Evolutionary conservation across 441 rosid genomes (phyloP).

Genomic region (Populus hybrid): DNA sequence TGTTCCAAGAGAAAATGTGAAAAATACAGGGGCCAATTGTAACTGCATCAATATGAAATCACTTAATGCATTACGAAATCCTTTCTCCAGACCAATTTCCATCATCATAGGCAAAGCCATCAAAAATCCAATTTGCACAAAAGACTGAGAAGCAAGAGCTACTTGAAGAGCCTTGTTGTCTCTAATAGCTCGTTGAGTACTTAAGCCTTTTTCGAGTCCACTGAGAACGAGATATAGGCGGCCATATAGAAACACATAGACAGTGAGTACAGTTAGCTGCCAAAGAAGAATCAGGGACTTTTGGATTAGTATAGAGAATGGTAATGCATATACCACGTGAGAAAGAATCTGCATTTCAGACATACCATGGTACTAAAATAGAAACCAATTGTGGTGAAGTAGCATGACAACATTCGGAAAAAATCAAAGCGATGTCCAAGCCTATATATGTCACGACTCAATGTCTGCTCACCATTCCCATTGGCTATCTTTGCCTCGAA

Average conservation of each 20-base stretch:
- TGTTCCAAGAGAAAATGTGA: conserved; percentile 84
- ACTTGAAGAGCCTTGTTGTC: conserved; percentile 93
- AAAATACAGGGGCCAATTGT: no score
- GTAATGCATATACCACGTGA: not conserved
- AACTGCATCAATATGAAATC: no score
- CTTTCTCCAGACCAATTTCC: no score
- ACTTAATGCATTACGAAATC: no score
- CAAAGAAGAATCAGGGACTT: conserved; percentile 23
- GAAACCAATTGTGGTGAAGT: conserved; percentile 87
- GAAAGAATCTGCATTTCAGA: not conserved
- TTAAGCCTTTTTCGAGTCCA: conserved; percentile 89
- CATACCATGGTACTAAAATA: conserved; percentile 83
- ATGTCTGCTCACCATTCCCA: conserved; percentile 94
- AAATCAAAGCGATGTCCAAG: conserved; percentile 97
- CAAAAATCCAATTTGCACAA: conserved; percentile 93
- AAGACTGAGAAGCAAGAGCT: conserved; percentile 98
- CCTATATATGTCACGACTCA: conserved; percentile 82
- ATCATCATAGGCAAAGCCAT: conserved; percentile 52
- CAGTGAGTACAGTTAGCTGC: conserved; percentile 96
- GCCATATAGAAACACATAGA: conserved; percentile 96
- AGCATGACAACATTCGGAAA: conserved; percentile 94
- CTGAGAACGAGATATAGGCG: conserved; percentile 98
- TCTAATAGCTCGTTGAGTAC: conserved; percentile 63
- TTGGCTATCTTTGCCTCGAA: conserved; percentile 94
- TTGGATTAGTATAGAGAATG: not conserved